phyloP scores from a whole-genome alignment of 257 asterid genomes.

The Penstemon barbatus region DNA sequence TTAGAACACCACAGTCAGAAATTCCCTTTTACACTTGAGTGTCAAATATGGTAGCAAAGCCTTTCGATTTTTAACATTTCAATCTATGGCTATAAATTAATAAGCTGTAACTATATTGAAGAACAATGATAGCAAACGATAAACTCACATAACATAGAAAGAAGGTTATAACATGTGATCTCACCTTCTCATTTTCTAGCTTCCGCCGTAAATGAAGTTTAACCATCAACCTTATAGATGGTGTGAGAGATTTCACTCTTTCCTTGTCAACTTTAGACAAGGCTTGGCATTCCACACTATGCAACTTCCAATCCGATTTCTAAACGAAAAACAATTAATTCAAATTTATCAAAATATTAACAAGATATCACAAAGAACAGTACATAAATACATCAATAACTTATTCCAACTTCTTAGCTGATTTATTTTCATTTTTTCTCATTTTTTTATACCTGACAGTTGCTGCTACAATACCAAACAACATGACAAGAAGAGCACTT shows the following conservation, averaged over 20 bases:
- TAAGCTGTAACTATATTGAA: background rate
- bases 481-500: slow-evolving; percentile 87
- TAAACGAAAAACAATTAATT: slow-evolving; percentile 31
- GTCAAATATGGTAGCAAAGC: background rate
- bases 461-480: slow-evolving; percentile 73
- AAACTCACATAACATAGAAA: slow-evolving; percentile 3
- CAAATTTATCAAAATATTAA: slow-evolving; percentile 17
- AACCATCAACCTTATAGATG: slow-evolving; percentile 79
- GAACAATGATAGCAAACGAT: background rate
- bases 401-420: background rate
- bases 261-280: slow-evolving; percentile 61
- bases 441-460: slow-evolving; percentile 65
- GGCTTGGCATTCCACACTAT: slow-evolving; percentile 59
- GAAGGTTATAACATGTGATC: slow-evolving; percentile 14
- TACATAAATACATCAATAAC: background rate
- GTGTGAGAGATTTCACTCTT: slow-evolving; percentile 61
- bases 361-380: background rate
- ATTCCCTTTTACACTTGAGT: background rate
- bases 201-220: slow-evolving; percentile 62
- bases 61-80: background rate
- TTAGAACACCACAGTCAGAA: background rate
- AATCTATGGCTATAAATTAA: background rate
- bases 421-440: background rate
- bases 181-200: slow-evolving; percentile 73
- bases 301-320: slow-evolving; percentile 92